phyloP scores from a whole-genome alignment of 1,284 basidiomycete species.

The Trichosporon ovoides region DNA sequence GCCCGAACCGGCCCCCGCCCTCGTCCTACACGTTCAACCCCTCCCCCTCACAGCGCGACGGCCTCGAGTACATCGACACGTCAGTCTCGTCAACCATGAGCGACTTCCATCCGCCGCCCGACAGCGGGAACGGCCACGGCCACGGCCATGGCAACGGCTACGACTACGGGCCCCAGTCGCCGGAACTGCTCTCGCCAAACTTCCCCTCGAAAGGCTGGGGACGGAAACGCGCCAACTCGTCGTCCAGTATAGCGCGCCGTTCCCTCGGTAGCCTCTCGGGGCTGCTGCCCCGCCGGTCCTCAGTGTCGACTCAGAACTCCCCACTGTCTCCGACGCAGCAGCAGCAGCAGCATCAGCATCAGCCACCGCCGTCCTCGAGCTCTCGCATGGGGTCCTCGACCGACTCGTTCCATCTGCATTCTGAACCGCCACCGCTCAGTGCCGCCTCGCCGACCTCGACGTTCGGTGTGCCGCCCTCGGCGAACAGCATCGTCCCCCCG shows the following conservation, averaged over 20 bases:
- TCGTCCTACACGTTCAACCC: no score
- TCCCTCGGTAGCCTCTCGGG: background rate
- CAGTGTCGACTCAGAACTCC: background rate
- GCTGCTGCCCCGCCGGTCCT: background rate
- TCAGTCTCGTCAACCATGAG: no score
- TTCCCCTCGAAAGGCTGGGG: slow-evolving; percentile 1
- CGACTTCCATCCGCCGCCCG: no score
- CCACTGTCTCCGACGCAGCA: background rate
- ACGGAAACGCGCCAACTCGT: background rate
- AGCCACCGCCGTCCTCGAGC: background rate
- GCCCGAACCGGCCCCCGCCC: no score
- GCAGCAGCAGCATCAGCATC: background rate
- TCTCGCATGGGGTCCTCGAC: background rate
- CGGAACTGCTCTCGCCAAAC: background rate
- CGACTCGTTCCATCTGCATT: background rate
- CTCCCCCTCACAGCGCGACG: no score
- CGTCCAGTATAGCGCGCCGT: background rate
- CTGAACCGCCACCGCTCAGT: background rate
- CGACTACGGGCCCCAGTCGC: background rate
- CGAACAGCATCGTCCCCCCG: background rate
- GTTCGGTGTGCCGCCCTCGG: background rate
- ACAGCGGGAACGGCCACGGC: no score
- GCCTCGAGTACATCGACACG: no score
- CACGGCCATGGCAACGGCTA: background rate
- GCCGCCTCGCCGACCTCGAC: background rate